Base-by-base conservation (phyloP, 2,329 filamentous ascomycete species). In the Ceratocystis variospora region DNA sequence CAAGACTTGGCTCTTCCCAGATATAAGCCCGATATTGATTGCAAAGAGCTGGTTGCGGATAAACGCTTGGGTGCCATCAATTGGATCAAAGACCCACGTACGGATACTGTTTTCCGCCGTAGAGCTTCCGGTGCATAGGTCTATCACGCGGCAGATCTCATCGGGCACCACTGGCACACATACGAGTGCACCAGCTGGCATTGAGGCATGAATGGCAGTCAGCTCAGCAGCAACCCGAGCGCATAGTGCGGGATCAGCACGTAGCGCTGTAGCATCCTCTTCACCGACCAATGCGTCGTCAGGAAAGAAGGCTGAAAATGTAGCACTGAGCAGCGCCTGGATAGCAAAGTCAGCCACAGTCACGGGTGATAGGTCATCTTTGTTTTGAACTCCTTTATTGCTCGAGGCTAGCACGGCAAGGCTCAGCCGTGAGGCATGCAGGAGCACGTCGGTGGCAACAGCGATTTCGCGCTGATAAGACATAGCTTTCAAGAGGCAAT, bases 271-370 rank as follows among this genome's bases (percentile, higher is more conserved):
- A 0, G 82, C 78, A 17, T 80, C 78, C 70, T 85, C 82, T 69
- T 84, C 82, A 41, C 81, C 82, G 0, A 84, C 80, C 55, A 84
- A 79, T 2, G 68, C 70, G 71, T 84, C 81, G 5, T 69, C 63
- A 0, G 82, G 82, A 63, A 84, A 84, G 3, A 77, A 77, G 65
- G 72, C 68, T 64, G 79, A 78, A 67, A 84, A 74, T 1, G 79
- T 79, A 46, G 77, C 74, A 5, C 79, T 79, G 50, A 84, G 76
- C 4, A 84, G 75, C 0, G 81, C 81, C 70, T 84, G 82, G 67
- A 83, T 79, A 65, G 82, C 82, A 69, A 84, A 84, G 72, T 85
- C 82, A 71, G 79, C 83, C 22, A 84, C 76, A 0, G 83, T 85
- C 61, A 84, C 83, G 1, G 81, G 81, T 66, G 79, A 81, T 45